Conservation (phyloP, 306 rosid species). For the Urtica urens region DNA sequence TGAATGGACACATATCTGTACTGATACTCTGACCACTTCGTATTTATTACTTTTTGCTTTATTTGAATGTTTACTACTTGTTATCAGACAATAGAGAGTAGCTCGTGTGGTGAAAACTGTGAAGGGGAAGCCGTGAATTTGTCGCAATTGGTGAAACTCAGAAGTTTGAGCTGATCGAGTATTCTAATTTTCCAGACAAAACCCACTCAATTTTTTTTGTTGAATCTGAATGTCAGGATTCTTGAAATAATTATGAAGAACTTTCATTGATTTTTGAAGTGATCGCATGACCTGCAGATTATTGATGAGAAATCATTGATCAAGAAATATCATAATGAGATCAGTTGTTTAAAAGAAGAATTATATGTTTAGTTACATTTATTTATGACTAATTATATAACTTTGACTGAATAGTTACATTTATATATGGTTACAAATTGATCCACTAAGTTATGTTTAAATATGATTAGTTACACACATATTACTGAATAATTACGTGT, state of each 20-base stretch:
- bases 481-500: no score
- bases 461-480: no score
- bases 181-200: slow-evolving; percentile 18
- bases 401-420: no score
- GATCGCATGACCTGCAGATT: slow-evolving; percentile 48
- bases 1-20: not conserved
- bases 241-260: slow-evolving; percentile 1
- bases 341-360: slow-evolving; percentile 80
- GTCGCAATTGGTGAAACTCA: slow-evolving; percentile 71
- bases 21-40: not conserved
- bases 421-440: no score
- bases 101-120: slow-evolving; percentile 72
- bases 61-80: slow-evolving; percentile 15
- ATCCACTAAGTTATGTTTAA: no score
- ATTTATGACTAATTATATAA: no score
- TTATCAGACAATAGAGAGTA: slow-evolving; percentile 87
- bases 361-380: no score
- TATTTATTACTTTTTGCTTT: not conserved
- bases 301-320: slow-evolving; percentile 98
- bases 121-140: slow-evolving; percentile 92
- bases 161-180: not conserved
- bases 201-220: not conserved
- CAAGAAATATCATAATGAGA: slow-evolving; percentile 93
- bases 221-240: slow-evolving; percentile 13
- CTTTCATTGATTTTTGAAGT: slow-evolving; percentile 12